phyloP scores from a whole-genome alignment of 768 basidiomycete genomes.

The Guyanaporus albipodus region DNA sequence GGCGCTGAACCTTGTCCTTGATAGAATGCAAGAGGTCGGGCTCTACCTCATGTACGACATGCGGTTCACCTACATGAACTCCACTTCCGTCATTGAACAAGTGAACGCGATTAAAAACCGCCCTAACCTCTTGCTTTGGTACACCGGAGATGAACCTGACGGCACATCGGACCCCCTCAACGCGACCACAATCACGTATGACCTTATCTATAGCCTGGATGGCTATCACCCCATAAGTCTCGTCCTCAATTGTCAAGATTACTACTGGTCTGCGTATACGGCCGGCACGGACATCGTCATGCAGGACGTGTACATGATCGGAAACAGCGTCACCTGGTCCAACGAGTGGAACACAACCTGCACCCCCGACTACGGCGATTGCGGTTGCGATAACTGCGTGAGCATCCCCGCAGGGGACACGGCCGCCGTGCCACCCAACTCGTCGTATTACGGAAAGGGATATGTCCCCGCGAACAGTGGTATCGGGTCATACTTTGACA shows the following conservation, averaged over 20 bases:
- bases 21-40: slow-evolving; percentile 67
- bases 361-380: slow-evolving; percentile 63
- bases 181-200: slow-evolving; percentile 46
- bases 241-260: slow-evolving; percentile 65
- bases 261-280: slow-evolving; percentile 55
- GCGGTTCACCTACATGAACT: slow-evolving; percentile 67
- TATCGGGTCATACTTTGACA: slow-evolving; percentile 52
- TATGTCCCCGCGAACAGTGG: slow-evolving; percentile 30
- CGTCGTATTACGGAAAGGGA: slow-evolving; percentile 13
- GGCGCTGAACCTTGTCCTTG: slow-evolving; percentile 52
- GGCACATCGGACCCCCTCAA: slow-evolving; percentile 65
- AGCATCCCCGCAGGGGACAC: slow-evolving; percentile 40
- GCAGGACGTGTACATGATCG: slow-evolving; percentile 53
- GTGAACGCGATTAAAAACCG: slow-evolving; percentile 65
- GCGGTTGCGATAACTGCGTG: slow-evolving; percentile 67
- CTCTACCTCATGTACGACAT: slow-evolving; percentile 84
- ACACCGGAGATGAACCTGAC: slow-evolving; percentile 73
- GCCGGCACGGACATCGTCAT: slow-evolving; percentile 66
- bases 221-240: slow-evolving; percentile 66
- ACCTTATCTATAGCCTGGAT: slow-evolving; percentile 57
- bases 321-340: slow-evolving; percentile 63
- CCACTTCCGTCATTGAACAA: slow-evolving; percentile 57
- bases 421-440: slow-evolving; percentile 25
- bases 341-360: slow-evolving; percentile 59
- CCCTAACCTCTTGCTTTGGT: slow-evolving; percentile 68